These are phyloP conservation scores for Limtongia smithiae DNA, from an alignment of 805 yeast genomes.

Conservation along the genomic window DNA sequence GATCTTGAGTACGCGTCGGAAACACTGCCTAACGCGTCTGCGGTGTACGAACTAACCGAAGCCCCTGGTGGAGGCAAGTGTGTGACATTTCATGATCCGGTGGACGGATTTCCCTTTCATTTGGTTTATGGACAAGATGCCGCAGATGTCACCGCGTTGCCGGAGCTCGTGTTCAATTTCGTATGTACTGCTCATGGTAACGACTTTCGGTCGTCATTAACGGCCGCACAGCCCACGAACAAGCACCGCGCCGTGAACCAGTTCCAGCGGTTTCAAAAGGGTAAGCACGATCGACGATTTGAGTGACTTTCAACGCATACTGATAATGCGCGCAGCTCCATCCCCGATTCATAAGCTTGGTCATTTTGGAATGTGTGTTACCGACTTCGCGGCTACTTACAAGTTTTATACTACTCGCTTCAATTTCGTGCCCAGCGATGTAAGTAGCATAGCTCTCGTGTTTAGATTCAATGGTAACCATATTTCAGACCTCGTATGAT, in stretches of 20 bases:
- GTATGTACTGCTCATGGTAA: too few relatives aligned
- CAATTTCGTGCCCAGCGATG: background rate
- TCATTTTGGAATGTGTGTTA: slow-evolving; percentile 3
- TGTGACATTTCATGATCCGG: slow-evolving; percentile 1
- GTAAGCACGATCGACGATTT: too few relatives aligned
- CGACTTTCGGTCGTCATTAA: too few relatives aligned
- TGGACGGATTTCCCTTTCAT: slow-evolving; percentile 1
- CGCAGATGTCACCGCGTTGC: background rate
- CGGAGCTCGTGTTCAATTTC: slow-evolving; percentile 1
- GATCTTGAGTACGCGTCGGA: background rate
- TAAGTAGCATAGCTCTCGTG: background rate
- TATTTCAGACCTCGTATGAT: too few relatives aligned
- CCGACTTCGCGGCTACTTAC: slow-evolving; percentile 1
- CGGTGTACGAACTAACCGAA: background rate
- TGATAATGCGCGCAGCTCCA: too few relatives aligned
- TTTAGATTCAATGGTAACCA: background rate
- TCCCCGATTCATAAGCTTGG: background rate
- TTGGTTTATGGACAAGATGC: background rate
- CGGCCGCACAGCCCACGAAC: too few relatives aligned
- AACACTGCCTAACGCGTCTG: background rate
- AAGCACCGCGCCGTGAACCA: slow-evolving; percentile 3
- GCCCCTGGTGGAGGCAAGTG: slow-evolving; percentile 1
- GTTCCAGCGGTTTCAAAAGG: slow-evolving; percentile 2
- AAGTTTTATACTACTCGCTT: background rate
- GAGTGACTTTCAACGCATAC: too few relatives aligned